Base-by-base conservation (phyloP, 352 stramenopile genomes). In the Peronospora farinosa region DNA sequence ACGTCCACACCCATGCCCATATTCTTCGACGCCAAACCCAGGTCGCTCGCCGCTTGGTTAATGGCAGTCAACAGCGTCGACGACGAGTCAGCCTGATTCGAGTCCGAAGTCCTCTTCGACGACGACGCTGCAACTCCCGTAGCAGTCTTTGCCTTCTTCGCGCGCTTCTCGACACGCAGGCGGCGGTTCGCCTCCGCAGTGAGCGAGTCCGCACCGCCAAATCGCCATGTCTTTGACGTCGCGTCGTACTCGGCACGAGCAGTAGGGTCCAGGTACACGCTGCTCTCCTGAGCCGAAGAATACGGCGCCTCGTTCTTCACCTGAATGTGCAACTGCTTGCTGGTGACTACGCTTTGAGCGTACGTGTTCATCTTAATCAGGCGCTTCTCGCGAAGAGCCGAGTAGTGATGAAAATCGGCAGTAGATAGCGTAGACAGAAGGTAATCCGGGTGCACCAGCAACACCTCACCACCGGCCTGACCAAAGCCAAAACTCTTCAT, bases 401-500 rank as follows among this genome's bases (percentile, higher is more conserved):
- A 60, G 69, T 95, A 95, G 28, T 61, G 48, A 10, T 73, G 45
- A 50, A 91, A 78, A 47, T 47, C 41, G 25, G 25, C 32, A n/a
- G 25, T 40, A 38, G 28, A 15, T 7, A 63, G 25, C 7, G 54
- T 63, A 46, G 54, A 63, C 4, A 63, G 36, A 15, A 63, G 36
- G 36, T 53, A 57, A 17, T 63, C 47, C 12, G 74, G 71, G 45
- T 93, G 79, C 38, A 93, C 75, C 4, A 92, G 44, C 50, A 92
- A 17, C 46, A 91, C 50, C 31, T 93, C 82, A 15, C 74, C 74
- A 33, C 82, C 70, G 2, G 72, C 79, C 62, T 93, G 82, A 7
- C 82, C 82, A 38, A 93, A 93, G 28, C 82, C 82, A 40, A 93
- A 93, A 54, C 78, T 88, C 71, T 90, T 93, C 54, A 93, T 63